These are phyloP conservation scores for Letharia columbiana DNA, from an alignment of 495 filamentous ascomycete genomes.

Conservation along the genomic window DNA sequence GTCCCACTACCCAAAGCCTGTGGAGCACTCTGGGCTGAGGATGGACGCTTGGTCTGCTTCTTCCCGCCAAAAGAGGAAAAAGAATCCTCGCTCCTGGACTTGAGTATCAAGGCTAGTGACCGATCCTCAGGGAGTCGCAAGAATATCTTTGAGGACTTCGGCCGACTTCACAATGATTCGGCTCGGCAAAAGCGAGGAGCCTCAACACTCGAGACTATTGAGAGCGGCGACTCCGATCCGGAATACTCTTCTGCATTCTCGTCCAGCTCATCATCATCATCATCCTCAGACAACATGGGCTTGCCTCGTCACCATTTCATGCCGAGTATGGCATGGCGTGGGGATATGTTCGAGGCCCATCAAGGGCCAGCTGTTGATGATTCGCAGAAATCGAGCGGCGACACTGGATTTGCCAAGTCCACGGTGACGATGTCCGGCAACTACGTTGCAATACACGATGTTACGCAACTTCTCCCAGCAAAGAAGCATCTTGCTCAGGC, in stretches of 20 bases:
- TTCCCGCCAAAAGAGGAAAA: slow-evolving; percentile 76
- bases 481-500: slow-evolving; percentile 65
- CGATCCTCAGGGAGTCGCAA: slow-evolving; percentile 52
- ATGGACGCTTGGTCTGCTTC: slow-evolving; percentile 77
- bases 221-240: slow-evolving; percentile 45
- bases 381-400: slow-evolving; percentile 49
- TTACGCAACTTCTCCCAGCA: slow-evolving; percentile 60
- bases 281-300: slow-evolving; percentile 50
- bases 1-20: slow-evolving; percentile 68
- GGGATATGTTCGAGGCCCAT: slow-evolving; percentile 38
- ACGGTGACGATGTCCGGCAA: slow-evolving; percentile 39
- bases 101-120: slow-evolving; percentile 53
- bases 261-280: slow-evolving; percentile 54
- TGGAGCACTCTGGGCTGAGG: slow-evolving; percentile 66
- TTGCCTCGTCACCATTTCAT: slow-evolving; percentile 40
- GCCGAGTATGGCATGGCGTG: slow-evolving; percentile 46
- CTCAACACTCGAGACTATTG: slow-evolving; percentile 31
- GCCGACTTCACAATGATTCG: slow-evolving; percentile 57
- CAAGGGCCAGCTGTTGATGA: slow-evolving; percentile 43
- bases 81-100: slow-evolving; percentile 52
- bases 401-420: slow-evolving; percentile 26
- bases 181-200: slow-evolving; percentile 42
- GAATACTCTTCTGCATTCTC: slow-evolving; percentile 59
- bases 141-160: slow-evolving; percentile 74
- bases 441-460: slow-evolving; percentile 60